Percentiles rank a stretch among this genome's conserved stretches.
phyloP scores from a whole-genome alignment of 2,329 filamentous ascomycete species.

The Claviceps purpurea region DNA sequence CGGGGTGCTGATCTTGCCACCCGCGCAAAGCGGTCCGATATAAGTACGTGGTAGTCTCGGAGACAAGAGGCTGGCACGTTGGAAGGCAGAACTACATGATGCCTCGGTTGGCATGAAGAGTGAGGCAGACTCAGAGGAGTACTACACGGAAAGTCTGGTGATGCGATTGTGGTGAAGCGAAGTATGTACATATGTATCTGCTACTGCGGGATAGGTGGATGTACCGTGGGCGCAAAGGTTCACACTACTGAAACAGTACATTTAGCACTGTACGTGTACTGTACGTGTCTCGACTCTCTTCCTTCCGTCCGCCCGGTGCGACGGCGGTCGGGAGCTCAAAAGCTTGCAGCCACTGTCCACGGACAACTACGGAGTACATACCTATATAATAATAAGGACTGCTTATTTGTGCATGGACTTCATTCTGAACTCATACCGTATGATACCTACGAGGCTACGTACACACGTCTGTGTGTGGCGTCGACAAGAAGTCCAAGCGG shows the following conservation, averaged over 20 bases:
- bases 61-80: slow-evolving; percentile 62
- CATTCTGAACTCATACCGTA: no score
- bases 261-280: no score
- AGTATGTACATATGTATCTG: not conserved
- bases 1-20: slow-evolving; percentile 62
- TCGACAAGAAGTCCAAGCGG: not conserved
- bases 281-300: not conserved
- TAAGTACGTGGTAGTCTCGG: slow-evolving; percentile 82
- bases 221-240: not conserved
- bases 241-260: not conserved
- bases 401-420: no score
- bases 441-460: no score
- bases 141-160: no score
- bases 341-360: not conserved
- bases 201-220: not conserved
- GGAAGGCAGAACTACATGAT: no score
- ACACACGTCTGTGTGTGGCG: not conserved
- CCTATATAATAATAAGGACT: no score
- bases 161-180: no score
- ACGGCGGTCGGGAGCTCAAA: not conserved
- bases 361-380: no score
- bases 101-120: slow-evolving; percentile 5
- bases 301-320: not conserved
- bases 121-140: no score
- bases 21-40: slow-evolving; percentile 81